Percentiles rank a stretch among this genome's conserved stretches.
Conservation (phyloP, 192 early-diverging fungal species). For the Coemansia javaensis region DNA sequence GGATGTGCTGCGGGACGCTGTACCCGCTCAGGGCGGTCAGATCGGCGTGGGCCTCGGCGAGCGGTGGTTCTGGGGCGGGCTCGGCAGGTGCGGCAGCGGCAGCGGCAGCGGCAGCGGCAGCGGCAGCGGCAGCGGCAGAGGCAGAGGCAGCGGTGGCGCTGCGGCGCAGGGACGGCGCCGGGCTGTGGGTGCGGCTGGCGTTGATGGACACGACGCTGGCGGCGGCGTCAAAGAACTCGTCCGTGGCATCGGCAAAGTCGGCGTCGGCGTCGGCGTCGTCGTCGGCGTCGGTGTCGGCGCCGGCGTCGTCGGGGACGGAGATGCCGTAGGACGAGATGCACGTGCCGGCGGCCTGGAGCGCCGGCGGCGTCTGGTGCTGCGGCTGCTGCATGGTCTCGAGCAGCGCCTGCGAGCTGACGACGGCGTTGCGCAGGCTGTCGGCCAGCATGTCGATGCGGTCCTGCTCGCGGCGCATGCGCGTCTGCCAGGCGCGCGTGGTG, state of each 20-base stretch:
- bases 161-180: slow-evolving; percentile 4
- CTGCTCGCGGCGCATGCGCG: slow-evolving; percentile 33
- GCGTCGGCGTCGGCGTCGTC: slow-evolving; percentile 45
- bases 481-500: slow-evolving; percentile 27
- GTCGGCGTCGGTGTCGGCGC: slow-evolving; percentile 1
- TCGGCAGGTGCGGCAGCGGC: not conserved
- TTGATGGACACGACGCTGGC: slow-evolving; percentile 24
- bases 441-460: slow-evolving; percentile 51
- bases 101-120: not conserved
- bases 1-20: slow-evolving; percentile 15
- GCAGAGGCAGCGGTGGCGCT: not conserved
- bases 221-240: slow-evolving; percentile 69
- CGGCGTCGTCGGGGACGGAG: not conserved
- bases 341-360: slow-evolving; percentile 8
- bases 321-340: slow-evolving; percentile 17
- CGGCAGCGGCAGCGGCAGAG: not conserved
- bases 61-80: not conserved
- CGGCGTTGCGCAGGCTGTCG: slow-evolving; percentile 43
- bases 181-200: slow-evolving; percentile 10
- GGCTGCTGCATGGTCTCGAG: slow-evolving; percentile 17
- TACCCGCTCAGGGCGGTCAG: slow-evolving; percentile 45
- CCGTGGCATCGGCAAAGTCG: slow-evolving; percentile 50
- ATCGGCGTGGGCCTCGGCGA: slow-evolving; percentile 2
- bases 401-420: slow-evolving; percentile 41
- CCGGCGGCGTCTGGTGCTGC: slow-evolving; percentile 5